These are phyloP conservation scores for Paramecium caudatum DNA, from an alignment of 73 alveolate species.

Conservation along the genomic window DNA sequence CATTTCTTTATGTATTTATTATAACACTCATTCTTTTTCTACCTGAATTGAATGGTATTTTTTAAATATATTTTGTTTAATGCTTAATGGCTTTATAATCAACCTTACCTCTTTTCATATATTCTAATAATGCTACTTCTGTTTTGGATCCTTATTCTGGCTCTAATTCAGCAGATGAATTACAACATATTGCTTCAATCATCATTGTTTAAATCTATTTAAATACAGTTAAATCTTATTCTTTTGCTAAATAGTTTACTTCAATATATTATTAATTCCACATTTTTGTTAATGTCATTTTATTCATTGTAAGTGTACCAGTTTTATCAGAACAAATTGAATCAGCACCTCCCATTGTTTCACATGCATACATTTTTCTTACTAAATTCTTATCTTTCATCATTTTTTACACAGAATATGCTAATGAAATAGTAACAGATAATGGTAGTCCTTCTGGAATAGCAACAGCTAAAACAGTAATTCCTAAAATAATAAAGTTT, in stretches of 20 bases:
- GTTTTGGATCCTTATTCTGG: conserved; percentile 75
- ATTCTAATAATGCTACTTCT: conserved; percentile 73
- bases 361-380: conserved; percentile 88
- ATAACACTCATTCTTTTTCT: conserved; percentile 77
- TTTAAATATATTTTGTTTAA: background rate
- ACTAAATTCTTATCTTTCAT: conserved; percentile 84
- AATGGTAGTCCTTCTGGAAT: conserved; percentile 91
- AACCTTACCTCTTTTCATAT: conserved; percentile 34
- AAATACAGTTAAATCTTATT: background rate
- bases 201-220: background rate
- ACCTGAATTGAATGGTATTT: conserved; percentile 71
- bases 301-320: conserved; percentile 85
- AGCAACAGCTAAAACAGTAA: conserved; percentile 85
- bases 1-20: conserved; percentile 12
- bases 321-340: conserved; percentile 87
- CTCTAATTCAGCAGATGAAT: conserved; percentile 25
- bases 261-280: conserved; percentile 70
- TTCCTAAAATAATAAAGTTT: conserved; percentile 79
- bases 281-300: conserved; percentile 77
- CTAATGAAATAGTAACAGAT: conserved; percentile 84
- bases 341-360: conserved; percentile 93
- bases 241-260: conserved; percentile 21
- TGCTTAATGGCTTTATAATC: conserved; percentile 36
- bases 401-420: conserved; percentile 85
- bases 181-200: conserved; percentile 47